Evolutionary conservation across 2,329 filamentous ascomycete genomes (phyloP).

Genomic region (Aureobasidium musti): DNA sequence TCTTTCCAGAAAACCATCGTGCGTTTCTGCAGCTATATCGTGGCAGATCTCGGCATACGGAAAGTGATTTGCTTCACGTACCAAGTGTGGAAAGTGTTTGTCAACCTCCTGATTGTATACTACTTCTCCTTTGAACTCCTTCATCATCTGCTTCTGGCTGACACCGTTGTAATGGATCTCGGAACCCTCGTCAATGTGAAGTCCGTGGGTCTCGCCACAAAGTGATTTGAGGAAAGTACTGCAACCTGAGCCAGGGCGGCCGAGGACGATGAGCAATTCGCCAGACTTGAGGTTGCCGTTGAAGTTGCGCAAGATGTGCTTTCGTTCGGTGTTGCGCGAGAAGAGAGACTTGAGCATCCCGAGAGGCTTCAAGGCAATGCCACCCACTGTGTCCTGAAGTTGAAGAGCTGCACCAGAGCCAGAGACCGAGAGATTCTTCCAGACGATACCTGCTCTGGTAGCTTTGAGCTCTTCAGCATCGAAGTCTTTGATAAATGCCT

Average conservation of each 20-base stretch:
- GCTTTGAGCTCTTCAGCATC: slow-evolving; percentile 58
- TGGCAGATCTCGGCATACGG: not conserved
- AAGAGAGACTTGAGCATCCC: slow-evolving; percentile 45
- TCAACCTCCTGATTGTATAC: slow-evolving; percentile 51
- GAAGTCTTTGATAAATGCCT: slow-evolving; percentile 53
- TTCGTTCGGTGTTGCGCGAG: slow-evolving; percentile 35
- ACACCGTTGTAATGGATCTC: slow-evolving; percentile 60
- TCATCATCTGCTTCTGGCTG: slow-evolving; percentile 46
- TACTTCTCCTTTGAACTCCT: slow-evolving; percentile 51
- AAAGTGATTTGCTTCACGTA: not conserved
- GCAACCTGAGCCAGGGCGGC: slow-evolving; percentile 68
- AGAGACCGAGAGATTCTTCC: slow-evolving; percentile 65
- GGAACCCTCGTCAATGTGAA: slow-evolving; percentile 55
- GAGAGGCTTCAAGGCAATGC: slow-evolving; percentile 58
- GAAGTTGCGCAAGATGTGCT: slow-evolving; percentile 58
- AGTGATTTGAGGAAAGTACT: slow-evolving; percentile 65
- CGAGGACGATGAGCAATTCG: slow-evolving; percentile 55
- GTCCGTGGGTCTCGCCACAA: slow-evolving; percentile 60
- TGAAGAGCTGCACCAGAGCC: slow-evolving; percentile 68
- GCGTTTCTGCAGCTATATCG: slow-evolving; percentile 60
- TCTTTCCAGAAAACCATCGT: too few relatives aligned
- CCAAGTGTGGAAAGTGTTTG: not conserved
- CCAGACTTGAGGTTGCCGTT: slow-evolving; percentile 56
- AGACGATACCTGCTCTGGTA: slow-evolving; percentile 61
- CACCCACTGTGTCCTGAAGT: slow-evolving; percentile 67